Base-by-base conservation (phyloP, 2,329 filamentous ascomycete species). In the Aureobasidium sp. region DNA sequence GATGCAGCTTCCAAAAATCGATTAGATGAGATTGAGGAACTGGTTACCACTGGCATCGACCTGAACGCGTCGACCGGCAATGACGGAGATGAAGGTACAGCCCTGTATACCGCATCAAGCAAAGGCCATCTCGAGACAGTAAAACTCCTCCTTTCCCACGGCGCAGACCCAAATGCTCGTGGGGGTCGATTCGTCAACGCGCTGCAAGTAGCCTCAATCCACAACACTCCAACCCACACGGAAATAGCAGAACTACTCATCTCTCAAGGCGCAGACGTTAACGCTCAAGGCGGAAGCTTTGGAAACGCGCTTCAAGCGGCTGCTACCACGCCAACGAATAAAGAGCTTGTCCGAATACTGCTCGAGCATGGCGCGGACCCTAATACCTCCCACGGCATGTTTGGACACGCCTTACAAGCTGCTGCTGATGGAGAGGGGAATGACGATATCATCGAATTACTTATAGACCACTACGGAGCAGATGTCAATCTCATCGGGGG, bases 391-490 rank as follows among this genome's bases (percentile, higher is more conserved):
- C 29, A 14, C 14, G 49, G 49, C 32, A 36, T 51, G 30, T 51
- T 51, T 25, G 49, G 49, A 21, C 21, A 25, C 8, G 30, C 49
- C 4, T 21, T 34, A n/a, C 36, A 36, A 8, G 49, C 30, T 39
- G 49, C 49, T 5, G 49, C 49, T 25, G 36, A 36, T 21, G 49
- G 16, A 34, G 9, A 29, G 21, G 62, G 55, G 30, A 29, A 54
- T 11, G 29, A 25, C 30, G 50, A 64, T 14, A 32, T 59, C 2
- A 47, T 55, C 14, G n/a, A 57, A 16, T 32, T 65, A 16, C 51
- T 65, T 34, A 7, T 62, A 25, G 53, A 60, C 21, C 51, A 64
- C 32, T n/a, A n/a, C n/a, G 66, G 66, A 13, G 66, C 64, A 10
- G 62, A 65, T 54, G 60, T 64, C 45, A 54, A 67, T 55, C 48